Evolutionary conservation across 345 rosid genomes (phyloP).

Genomic region (Salix arbutifolia): DNA sequence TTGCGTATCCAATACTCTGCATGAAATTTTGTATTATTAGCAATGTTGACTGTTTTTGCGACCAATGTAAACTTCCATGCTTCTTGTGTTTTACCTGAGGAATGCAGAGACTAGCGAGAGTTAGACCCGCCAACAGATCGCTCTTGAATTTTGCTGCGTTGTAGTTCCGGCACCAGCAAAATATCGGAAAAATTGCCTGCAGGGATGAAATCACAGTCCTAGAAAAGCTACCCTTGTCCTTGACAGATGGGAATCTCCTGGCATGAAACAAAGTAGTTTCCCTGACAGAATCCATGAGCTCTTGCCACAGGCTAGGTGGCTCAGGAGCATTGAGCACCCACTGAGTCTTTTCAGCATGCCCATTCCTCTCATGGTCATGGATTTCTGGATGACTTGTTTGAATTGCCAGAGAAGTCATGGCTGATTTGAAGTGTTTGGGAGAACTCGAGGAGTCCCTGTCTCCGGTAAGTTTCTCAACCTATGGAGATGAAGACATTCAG

Average conservation of each 20-base stretch:
- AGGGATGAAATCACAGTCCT: conserved; percentile 32
- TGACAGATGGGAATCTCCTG: conserved; percentile 30
- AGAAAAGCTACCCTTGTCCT: conserved; percentile 24
- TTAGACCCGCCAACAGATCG: conserved; percentile 79
- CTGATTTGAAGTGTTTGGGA: conserved; percentile 90
- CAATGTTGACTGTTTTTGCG: background rate
- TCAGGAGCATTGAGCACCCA: conserved; percentile 70
- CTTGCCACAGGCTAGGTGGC: conserved; percentile 60
- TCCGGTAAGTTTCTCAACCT: background rate
- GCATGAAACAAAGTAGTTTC: conserved; percentile 32
- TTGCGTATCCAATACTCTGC: conserved; percentile 92
- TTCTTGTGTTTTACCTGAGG: conserved; percentile 59
- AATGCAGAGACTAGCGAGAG: conserved; percentile 95
- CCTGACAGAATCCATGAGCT: conserved; percentile 38
- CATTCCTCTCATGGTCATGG: conserved; percentile 37
- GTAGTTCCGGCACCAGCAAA: conserved; percentile 61
- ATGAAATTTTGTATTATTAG: background rate
- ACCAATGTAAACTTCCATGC: background rate
- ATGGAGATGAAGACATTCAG: background rate
- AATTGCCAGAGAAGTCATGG: conserved; percentile 38
- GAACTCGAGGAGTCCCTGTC: conserved; percentile 49
- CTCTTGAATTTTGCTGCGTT: conserved; percentile 53
- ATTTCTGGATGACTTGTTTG: conserved; percentile 27
- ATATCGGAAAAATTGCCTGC: conserved; percentile 56
- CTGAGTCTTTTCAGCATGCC: conserved; percentile 33